phyloP scores from a whole-genome alignment of 768 basidiomycete genomes.

The Mycena pura region DNA sequence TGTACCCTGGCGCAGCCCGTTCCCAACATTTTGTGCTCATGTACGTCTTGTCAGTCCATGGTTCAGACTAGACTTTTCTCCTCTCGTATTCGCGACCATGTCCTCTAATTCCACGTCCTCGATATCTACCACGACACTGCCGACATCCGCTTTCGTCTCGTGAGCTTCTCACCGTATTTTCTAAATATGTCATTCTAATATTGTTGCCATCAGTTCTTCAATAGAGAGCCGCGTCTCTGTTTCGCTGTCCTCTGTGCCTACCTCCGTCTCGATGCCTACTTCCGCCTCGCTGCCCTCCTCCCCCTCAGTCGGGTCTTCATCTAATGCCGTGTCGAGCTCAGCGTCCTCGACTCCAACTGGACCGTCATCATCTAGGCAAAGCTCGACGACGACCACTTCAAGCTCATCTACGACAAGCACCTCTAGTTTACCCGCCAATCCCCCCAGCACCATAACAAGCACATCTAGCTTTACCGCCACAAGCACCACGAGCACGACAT shows the following conservation, averaged over 20 bases:
- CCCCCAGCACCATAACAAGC: too few relatives aligned
- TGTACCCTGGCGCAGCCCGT: neutral
- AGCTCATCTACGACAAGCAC: slow-evolving; percentile 16
- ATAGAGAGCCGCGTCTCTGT: slow-evolving; percentile 23
- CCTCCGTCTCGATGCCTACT: slow-evolving; percentile 24
- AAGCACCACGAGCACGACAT: slow-evolving; percentile 24
- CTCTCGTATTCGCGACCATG: neutral
- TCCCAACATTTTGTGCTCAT: slow-evolving; percentile 15
- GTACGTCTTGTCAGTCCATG: slow-evolving; percentile 1
- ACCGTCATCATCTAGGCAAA: too few relatives aligned
- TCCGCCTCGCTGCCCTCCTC: slow-evolving; percentile 24
- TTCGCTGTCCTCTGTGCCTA: slow-evolving; percentile 23
- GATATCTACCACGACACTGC: neutral
- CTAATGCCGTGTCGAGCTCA: neutral
- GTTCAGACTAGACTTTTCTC: slow-evolving; percentile 7
- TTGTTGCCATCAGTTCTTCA: slow-evolving; percentile 15
- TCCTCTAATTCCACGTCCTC: neutral
- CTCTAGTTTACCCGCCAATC: too few relatives aligned
- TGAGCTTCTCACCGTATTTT: slow-evolving; percentile 7
- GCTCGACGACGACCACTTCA: slow-evolving; percentile 28
- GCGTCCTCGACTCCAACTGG: neutral
- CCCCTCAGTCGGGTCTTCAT: neutral
- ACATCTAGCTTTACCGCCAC: slow-evolving; percentile 27
- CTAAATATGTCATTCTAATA: neutral
- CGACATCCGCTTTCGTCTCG: slow-evolving; percentile 6